These are phyloP conservation scores for Tolypocladium album DNA, from an alignment of 2,329 filamentous ascomycete genomes.

Conservation along the genomic window DNA sequence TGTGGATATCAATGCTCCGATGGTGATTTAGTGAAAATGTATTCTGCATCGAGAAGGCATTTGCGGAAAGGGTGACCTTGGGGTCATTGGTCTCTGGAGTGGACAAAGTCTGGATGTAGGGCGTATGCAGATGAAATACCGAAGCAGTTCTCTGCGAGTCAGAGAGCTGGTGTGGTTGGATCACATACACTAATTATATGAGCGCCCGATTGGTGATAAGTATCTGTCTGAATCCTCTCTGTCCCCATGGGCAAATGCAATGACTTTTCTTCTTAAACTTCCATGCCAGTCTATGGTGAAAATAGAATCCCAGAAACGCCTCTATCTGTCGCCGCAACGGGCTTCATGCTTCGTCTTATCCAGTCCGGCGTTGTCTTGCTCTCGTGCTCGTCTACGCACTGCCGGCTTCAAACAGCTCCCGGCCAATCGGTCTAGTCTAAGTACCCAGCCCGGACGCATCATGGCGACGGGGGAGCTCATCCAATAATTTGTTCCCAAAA, in stretches of 20 bases:
- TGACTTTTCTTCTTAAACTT: background rate
- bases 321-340: constrained; percentile 1
- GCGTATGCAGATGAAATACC: background rate
- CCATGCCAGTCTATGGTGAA: background rate
- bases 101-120: background rate
- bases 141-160: background rate
- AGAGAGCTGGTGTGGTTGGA: background rate
- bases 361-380: background rate
- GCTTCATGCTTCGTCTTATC: background rate
- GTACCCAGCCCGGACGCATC: background rate
- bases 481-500: background rate
- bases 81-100: background rate
- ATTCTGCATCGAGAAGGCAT: background rate
- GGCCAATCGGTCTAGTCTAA: background rate
- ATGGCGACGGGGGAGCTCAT: background rate
- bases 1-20: background rate
- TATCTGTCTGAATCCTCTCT: background rate
- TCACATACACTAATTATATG: background rate
- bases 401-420: background rate
- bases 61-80: background rate
- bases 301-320: constrained; percentile 1
- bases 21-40: background rate
- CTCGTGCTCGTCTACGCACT: background rate
- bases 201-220: background rate
- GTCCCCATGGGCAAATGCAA: background rate